Evolutionary conservation across 2,329 filamentous ascomycete species (phyloP), one percentile per base, ranked within the genome.

Genomic region (Botrytis elliptica): DNA sequence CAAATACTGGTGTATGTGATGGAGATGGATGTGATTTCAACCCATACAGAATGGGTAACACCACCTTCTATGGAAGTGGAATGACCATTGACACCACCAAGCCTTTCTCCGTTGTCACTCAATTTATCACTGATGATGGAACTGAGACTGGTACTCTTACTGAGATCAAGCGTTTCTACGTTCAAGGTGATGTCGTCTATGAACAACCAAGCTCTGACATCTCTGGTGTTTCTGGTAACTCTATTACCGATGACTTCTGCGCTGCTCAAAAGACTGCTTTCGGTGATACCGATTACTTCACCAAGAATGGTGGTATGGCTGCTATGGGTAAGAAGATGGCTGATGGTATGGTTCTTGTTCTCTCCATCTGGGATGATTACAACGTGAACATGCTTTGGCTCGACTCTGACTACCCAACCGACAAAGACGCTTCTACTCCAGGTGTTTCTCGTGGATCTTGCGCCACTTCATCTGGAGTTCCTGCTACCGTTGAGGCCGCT

Each of bases 351-450:
- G 90, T 91, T 62, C 84, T 92, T 16, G 88, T 90, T 77, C 85
- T 92, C 84, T 86, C 84, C 70, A 84, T 90, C 77, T 87, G 86
- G 86, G 80, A 83, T 70, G 83, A 84, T 75, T 86, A 91, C 82
- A 81, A 86, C 73, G 83, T 88, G 79, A 85, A 90, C 83, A 93
- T 93, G 90, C 86, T 90, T 77, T 93, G 91, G 92, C 83, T 90
- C 10, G 88, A 90, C 77, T 82, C 81, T 55, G 81, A 85, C 3
- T 68, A 33, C 38, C 66, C 66, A 68, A 33, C 66, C n/a, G 33
- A n/a, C n/a, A 42, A 42, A 25, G 36, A 57, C 6, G 49, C 66
- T 2, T 57, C 66, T 9, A 25, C 66, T 0, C 66, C 66, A 57
- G 66, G 66, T 68, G 49, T 57, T 42, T 82, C 81, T 44, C 81